phyloP scores from a whole-genome alignment of 257 asterid species.

The Primulina huaijiensis region DNA sequence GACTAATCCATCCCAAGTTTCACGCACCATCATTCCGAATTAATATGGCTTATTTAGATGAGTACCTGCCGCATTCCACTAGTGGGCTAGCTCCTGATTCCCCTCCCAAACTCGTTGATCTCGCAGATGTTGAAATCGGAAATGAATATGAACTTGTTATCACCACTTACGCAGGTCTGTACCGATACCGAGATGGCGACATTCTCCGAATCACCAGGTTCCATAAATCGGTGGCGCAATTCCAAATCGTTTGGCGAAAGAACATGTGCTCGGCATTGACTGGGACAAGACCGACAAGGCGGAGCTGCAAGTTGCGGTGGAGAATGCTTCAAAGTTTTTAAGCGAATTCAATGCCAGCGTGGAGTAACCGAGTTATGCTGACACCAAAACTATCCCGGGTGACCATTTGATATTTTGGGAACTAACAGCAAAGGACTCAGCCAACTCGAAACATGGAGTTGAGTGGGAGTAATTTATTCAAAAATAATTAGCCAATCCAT shows the following conservation, averaged over 20 bases:
- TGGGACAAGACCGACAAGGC: slow-evolving; percentile 96
- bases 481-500: no score
- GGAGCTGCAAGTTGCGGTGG: slow-evolving; percentile 80
- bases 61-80: slow-evolving; percentile 67
- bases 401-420: slow-evolving; percentile 96
- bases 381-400: slow-evolving; percentile 36
- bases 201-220: slow-evolving; percentile 91
- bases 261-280: slow-evolving; percentile 81
- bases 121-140: slow-evolving; percentile 74
- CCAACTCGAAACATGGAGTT: slow-evolving; percentile 21
- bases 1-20: slow-evolving; percentile 80
- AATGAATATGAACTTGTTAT: slow-evolving; percentile 87
- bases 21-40: slow-evolving; percentile 95
- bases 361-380: slow-evolving; percentile 92
- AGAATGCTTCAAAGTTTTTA: slow-evolving; percentile 57
- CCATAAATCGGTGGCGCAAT: slow-evolving; percentile 87
- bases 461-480: no score
- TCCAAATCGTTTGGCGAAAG: slow-evolving; percentile 81
- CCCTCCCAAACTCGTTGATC: slow-evolving; percentile 61
- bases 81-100: slow-evolving; percentile 32
- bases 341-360: slow-evolving; percentile 53
- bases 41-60: slow-evolving; percentile 97
- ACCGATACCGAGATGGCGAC: slow-evolving; percentile 90
- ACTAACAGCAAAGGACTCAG: slow-evolving; percentile 53
- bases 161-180: slow-evolving; percentile 78